Percentiles rank a stretch among this genome's conserved stretches.
phyloP scores from a whole-genome alignment of 225 moss, liverwort and hornwort genomes.

The Physcomitrium patens region DNA sequence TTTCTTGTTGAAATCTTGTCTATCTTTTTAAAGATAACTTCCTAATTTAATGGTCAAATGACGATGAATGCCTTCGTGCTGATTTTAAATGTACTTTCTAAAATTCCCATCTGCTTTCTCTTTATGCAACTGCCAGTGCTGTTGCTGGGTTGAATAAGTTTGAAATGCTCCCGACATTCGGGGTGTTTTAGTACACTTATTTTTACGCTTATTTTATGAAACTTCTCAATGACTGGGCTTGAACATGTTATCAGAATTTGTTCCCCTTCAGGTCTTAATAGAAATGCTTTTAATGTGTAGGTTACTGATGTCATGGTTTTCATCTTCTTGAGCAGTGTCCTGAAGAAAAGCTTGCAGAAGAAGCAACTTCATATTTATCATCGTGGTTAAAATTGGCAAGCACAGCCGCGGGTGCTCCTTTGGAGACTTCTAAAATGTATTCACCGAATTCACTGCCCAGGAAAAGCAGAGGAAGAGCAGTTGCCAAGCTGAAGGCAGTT shows the following conservation, averaged over 20 bases:
- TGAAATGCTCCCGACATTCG: background rate
- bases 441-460: slow-evolving; percentile 73
- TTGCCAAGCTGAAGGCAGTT: slow-evolving; percentile 71
- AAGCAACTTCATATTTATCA: slow-evolving; percentile 68
- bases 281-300: background rate
- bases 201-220: background rate
- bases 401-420: slow-evolving; percentile 71
- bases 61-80: background rate
- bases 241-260: background rate
- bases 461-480: slow-evolving; percentile 68
- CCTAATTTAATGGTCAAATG: background rate
- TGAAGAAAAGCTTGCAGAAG: slow-evolving; percentile 64
- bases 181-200: background rate
- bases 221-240: background rate
- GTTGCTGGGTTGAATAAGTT: slow-evolving; percentile 10
- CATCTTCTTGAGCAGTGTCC: slow-evolving; percentile 58
- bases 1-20: slow-evolving; percentile 15
- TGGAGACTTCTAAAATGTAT: slow-evolving; percentile 84
- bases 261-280: slow-evolving; percentile 3
- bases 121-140: slow-evolving; percentile 21
- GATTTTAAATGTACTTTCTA: background rate
- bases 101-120: slow-evolving; percentile 6
- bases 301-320: slow-evolving; percentile 20
- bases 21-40: background rate
- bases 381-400: slow-evolving; percentile 92